These are phyloP conservation scores for Paxillus ammoniavirescens DNA, from an alignment of 768 basidiomycete species.

Conservation along the genomic window DNA sequence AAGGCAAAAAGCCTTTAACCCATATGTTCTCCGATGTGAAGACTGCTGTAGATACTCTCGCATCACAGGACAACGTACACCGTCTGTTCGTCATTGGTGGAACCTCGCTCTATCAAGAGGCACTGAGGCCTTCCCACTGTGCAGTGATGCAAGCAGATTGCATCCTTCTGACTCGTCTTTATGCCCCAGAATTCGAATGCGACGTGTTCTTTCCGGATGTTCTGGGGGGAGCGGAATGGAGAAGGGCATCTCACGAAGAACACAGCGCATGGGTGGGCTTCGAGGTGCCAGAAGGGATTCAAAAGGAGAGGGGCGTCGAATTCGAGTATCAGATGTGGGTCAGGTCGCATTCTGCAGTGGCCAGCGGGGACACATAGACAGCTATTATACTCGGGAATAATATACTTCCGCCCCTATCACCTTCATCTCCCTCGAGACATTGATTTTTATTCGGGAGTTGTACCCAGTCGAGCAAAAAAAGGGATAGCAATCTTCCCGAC, in stretches of 20 bases:
- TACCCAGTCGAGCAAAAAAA: too few species aligned
- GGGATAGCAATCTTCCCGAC: background rate
- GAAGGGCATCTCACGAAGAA: constrained; percentile 54
- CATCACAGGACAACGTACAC: constrained; percentile 35
- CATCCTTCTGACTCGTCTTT: constrained; percentile 83
- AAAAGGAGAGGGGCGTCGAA: constrained; percentile 77
- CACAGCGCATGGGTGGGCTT: constrained; percentile 79
- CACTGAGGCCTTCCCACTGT: constrained; percentile 32
- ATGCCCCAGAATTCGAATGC: constrained; percentile 76
- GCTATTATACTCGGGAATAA: background rate
- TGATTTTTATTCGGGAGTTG: background rate
- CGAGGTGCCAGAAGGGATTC: constrained; percentile 69
- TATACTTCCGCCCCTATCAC: background rate
- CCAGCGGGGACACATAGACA: background rate
- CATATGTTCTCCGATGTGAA: constrained; percentile 27
- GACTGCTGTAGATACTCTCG: constrained; percentile 15
- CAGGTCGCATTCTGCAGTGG: constrained; percentile 27
- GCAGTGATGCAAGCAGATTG: constrained; percentile 60
- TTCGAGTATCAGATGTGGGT: constrained; percentile 99
- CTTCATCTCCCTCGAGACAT: background rate
- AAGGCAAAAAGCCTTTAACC: constrained; percentile 16
- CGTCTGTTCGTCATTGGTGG: constrained; percentile 90
- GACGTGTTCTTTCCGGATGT: constrained; percentile 88
- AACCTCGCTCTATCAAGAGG: constrained; percentile 75
- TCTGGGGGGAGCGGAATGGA: constrained; percentile 50